Percentiles rank a stretch among this genome's conserved stretches.
These are phyloP conservation scores for Coriolopsis trogii DNA, from an alignment of 1,284 basidiomycete species.

Conservation along the genomic window DNA sequence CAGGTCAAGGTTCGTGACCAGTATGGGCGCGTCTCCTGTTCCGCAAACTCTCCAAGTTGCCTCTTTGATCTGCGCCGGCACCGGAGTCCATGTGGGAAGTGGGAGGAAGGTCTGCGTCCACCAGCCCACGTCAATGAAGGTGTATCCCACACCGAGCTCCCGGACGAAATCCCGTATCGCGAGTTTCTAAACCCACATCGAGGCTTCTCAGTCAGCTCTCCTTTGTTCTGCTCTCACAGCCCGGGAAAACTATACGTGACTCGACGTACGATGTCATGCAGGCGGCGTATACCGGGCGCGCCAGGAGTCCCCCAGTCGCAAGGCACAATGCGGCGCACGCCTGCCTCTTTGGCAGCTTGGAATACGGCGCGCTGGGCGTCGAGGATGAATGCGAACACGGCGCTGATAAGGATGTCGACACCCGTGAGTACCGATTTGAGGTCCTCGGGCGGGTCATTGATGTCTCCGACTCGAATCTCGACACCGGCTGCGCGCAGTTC, in stretches of 20 bases:
- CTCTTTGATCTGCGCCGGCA: not conserved
- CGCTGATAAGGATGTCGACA: slow-evolving; percentile 23
- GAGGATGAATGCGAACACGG: slow-evolving; percentile 4
- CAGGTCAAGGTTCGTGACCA: slow-evolving; percentile 20
- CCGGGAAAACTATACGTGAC: too few relatives aligned
- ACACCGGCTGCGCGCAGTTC: slow-evolving; percentile 11
- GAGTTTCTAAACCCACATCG: slow-evolving; percentile 22
- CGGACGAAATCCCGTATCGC: slow-evolving; percentile 21
- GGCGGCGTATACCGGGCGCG: slow-evolving; percentile 3
- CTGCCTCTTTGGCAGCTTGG: slow-evolving; percentile 21
- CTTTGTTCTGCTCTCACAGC: too few relatives aligned
- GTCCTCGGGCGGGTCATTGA: slow-evolving; percentile 12
- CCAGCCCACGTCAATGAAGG: slow-evolving; percentile 31
- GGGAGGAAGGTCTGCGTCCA: slow-evolving; percentile 29
- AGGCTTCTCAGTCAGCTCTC: not conserved
- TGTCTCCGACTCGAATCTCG: slow-evolving; percentile 23
- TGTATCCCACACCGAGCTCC: slow-evolving; percentile 21
- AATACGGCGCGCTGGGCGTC: slow-evolving; percentile 20
- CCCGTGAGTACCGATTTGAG: slow-evolving; percentile 17
- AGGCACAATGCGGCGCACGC: slow-evolving; percentile 19
- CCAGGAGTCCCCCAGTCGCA: slow-evolving; percentile 20
- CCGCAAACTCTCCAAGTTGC: slow-evolving; percentile 6
- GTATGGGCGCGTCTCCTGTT: slow-evolving; percentile 12
- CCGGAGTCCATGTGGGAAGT: not conserved
- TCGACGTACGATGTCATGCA: slow-evolving; percentile 19